Percentiles rank a stretch among this genome's conserved stretches.
phyloP scores from a whole-genome alignment of 345 rosid genomes.

The Eucalyptus sideroxylon region DNA sequence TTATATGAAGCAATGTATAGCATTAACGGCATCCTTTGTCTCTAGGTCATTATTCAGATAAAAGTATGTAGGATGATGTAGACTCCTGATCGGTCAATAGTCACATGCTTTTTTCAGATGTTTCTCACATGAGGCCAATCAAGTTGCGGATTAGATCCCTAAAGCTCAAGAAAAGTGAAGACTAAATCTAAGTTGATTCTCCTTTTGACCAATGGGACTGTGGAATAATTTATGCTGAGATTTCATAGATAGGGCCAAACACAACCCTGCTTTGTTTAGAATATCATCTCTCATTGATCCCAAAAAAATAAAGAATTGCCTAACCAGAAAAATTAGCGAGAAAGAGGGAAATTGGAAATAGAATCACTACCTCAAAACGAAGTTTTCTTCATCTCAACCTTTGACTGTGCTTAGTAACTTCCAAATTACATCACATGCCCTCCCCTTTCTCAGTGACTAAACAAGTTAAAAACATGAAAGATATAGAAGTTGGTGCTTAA shows the following conservation, averaged over 20 bases:
- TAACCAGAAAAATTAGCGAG: too few species aligned
- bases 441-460: not conserved
- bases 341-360: not conserved
- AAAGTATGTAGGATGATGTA: not conserved
- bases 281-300: too few species aligned
- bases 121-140: fast-evolving
- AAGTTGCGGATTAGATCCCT: fast-evolving
- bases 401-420: not conserved
- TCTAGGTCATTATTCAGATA: not conserved
- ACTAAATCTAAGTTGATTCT: too few species aligned
- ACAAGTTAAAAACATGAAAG: not conserved
- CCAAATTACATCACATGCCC: not conserved
- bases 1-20: fast-evolving
- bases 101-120: fast-evolving
- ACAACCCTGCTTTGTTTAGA: too few species aligned
- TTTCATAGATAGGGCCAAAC: too few species aligned
- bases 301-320: too few species aligned
- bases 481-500: not conserved
- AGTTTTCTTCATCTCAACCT: not conserved
- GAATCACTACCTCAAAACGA: not conserved
- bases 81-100: fast-evolving
- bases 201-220: too few species aligned
- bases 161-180: fast-evolving
- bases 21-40: not conserved
- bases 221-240: too few species aligned